Conservation (phyloP, 768 basidiomycete genomes). For the Agrocybe chaxingu region DNA sequence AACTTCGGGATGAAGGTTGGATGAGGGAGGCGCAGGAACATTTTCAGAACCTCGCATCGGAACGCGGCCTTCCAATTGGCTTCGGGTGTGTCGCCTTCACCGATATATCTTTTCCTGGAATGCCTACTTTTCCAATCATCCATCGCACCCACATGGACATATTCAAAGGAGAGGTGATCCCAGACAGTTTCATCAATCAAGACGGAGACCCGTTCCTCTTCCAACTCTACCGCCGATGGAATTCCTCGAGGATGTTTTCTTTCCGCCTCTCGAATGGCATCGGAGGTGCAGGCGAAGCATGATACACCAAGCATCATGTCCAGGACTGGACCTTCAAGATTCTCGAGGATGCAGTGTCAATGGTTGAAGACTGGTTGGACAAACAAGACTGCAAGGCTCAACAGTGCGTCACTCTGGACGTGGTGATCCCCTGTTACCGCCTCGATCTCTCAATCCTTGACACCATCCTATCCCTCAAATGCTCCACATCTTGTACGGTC, state of each 20-base stretch:
- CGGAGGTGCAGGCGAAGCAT: conserved; percentile 42
- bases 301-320: conserved; percentile 45
- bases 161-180: conserved; percentile 48
- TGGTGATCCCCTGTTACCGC: conserved; percentile 56
- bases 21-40: conserved; percentile 36
- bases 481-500: conserved; percentile 38
- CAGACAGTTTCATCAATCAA: conserved; percentile 53
- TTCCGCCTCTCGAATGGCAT: conserved; percentile 39
- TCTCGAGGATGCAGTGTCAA: conserved; percentile 37
- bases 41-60: conserved; percentile 32
- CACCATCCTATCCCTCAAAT: conserved; percentile 39
- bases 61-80: conserved; percentile 34
- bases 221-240: conserved; percentile 60
- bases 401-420: conserved; percentile 47
- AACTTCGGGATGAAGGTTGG: conserved; percentile 51
- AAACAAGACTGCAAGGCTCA: conserved; percentile 14
- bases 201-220: conserved; percentile 58
- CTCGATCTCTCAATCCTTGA: conserved; percentile 44
- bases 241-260: conserved; percentile 42
- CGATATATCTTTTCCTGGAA: conserved; percentile 51
- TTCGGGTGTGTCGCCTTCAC: conserved; percentile 60
- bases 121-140: conserved; percentile 61
- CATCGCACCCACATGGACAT: conserved; percentile 55
- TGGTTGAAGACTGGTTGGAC: conserved; percentile 34
- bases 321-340: conserved; percentile 46